Percentiles rank a stretch among this genome's conserved stretches.
Conservation (phyloP, 257 asterid species). For the Nicotiana tabacum region DNA sequence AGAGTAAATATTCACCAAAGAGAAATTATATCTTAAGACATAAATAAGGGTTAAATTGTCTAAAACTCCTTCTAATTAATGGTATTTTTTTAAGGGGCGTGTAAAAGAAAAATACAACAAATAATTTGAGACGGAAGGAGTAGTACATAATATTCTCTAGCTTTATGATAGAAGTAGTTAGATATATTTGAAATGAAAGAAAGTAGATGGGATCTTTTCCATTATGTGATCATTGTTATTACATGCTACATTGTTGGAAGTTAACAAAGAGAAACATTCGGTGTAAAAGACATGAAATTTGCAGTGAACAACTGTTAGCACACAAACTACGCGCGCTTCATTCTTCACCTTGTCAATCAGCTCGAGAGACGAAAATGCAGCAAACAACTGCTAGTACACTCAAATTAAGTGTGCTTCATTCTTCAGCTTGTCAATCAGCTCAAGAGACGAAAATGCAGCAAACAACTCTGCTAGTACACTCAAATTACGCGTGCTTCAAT, state of each 20-base stretch:
- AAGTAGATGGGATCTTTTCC: background rate
- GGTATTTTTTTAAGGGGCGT: no score
- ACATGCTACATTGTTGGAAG: background rate
- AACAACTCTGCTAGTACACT: background rate
- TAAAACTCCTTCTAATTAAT: no score
- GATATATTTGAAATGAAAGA: background rate
- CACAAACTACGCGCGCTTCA: slow-evolving; percentile 57
- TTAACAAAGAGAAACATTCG: background rate
- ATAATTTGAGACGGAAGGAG: no score
- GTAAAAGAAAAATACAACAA: no score
- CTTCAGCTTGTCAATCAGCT: slow-evolving; percentile 78
- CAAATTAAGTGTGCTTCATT: slow-evolving; percentile 72
- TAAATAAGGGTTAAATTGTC: no score
- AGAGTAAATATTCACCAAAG: no score
- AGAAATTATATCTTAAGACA: no score
- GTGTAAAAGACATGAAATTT: background rate
- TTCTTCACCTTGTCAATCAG: slow-evolving; percentile 75
- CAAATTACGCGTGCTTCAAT: slow-evolving; percentile 71
- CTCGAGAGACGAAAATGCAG: slow-evolving; percentile 17
- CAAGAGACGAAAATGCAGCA: slow-evolving; percentile 8
- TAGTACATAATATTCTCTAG: background rate
- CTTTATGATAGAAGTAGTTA: background rate
- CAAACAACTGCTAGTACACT: background rate
- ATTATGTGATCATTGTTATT: background rate
- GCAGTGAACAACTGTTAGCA: background rate